Conservation (phyloP, 2,329 filamentous ascomycete species). For the Paraconiothyrium sp. region DNA sequence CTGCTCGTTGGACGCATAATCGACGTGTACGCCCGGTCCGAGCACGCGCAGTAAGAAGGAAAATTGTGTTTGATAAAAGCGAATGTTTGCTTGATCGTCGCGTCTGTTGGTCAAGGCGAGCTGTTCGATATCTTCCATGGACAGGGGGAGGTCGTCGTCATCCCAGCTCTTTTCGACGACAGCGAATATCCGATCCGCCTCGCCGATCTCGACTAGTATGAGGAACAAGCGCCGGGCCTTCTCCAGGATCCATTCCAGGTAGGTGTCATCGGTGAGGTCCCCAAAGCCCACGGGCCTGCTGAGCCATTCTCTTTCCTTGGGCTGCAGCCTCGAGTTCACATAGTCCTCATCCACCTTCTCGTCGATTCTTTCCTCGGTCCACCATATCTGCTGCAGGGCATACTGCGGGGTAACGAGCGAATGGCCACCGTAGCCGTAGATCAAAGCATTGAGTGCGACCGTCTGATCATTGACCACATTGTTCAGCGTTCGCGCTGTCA, state of each 20-base stretch:
- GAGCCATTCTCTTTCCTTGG: slow-evolving; percentile 70
- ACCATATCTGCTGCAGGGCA: slow-evolving; percentile 69
- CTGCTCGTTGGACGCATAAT: slow-evolving; percentile 73
- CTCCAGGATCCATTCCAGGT: slow-evolving; percentile 79
- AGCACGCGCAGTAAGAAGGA: slow-evolving; percentile 73
- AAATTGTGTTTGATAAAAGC: slow-evolving; percentile 76
- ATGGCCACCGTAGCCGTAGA: slow-evolving; percentile 61
- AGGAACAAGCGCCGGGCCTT: slow-evolving; percentile 76
- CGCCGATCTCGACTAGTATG: slow-evolving; percentile 73
- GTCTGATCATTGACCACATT: slow-evolving; percentile 55
- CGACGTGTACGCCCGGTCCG: slow-evolving; percentile 67
- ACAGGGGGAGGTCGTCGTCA: slow-evolving; percentile 76
- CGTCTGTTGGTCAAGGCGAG: slow-evolving; percentile 68
- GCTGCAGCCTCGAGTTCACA: slow-evolving; percentile 70
- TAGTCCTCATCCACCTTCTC: slow-evolving; percentile 74
- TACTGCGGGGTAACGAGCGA: slow-evolving; percentile 60
- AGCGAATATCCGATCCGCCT: slow-evolving; percentile 78
- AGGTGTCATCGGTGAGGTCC: slow-evolving; percentile 75
- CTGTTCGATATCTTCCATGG: slow-evolving; percentile 70
- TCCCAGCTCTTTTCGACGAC: slow-evolving; percentile 81
- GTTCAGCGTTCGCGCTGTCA: slow-evolving; percentile 51
- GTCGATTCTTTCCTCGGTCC: slow-evolving; percentile 75
- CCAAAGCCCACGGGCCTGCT: slow-evolving; percentile 73
- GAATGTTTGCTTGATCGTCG: slow-evolving; percentile 71
- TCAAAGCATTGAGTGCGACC: slow-evolving; percentile 59